Evolutionary conservation across 176 grass and related monocot species (phyloP), one percentile per base, ranked within the genome.

Genomic region (Lolium perenne): DNA sequence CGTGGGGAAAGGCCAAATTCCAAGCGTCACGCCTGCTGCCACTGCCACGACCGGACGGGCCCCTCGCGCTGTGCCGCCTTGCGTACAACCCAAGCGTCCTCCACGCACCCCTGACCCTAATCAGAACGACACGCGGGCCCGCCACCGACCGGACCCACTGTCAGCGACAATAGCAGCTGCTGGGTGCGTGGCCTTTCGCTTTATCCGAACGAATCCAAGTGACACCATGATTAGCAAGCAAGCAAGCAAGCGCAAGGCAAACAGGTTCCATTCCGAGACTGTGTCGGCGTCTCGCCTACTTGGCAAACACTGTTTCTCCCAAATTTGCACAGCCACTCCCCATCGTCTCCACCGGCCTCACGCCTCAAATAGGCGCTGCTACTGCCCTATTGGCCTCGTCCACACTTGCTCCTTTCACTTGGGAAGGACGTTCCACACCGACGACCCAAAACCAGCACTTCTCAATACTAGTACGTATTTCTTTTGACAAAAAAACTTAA

Each of bases 51-150:
- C 53, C 23, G 47, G 20, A 7, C 3, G 77, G 72, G 46, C 13
- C 29, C 78, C 51, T 3, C 68, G 6, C 7, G 47, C 53, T 25
- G 63, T 53, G 16, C 49, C 41, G 14, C 77, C 78, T 90, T 93
- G 91, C 82, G 88, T 90, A 60, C 85, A 87, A 67, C 82, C 85
- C 82, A 90, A 93, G 91, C 82, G 82, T 90, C 10, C 87, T 77
- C 51, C 76, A 0, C 7, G 10, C 84, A 87, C 80, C 21, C 5
- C 3, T 5, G 21, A 15, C 57, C n/a, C 6, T 0, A n/a, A 3
- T 2, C 4, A 8, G 2, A 3, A 57, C 7, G 8, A 1, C 5
- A 0, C 0, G 68, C 56, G 68, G 89, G 76, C 2, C 59, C 20
- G 0, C 2, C 0, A 6, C 0, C 0, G 0, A 0, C 0, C 1